Conservation (phyloP, 179 eudicot genomes). For the Silene noctiflora region DNA sequence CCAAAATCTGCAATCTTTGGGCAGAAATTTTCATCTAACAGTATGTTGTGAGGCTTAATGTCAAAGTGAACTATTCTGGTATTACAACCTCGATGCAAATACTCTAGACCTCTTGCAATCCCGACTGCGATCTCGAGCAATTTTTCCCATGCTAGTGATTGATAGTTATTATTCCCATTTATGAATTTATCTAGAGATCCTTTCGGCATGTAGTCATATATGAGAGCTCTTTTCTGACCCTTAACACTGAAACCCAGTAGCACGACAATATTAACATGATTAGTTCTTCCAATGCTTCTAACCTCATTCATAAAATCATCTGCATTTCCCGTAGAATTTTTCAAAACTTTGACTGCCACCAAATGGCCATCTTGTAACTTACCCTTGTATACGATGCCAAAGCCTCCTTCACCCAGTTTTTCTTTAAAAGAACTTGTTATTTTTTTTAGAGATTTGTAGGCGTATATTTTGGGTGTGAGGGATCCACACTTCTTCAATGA, state of each 20-base stretch:
- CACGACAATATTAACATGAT: conserved; percentile 27
- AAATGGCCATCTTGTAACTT: conserved; percentile 13
- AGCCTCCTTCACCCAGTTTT: conserved; percentile 34
- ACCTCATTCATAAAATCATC: conserved; percentile 32
- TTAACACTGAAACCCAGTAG: conserved; percentile 29
- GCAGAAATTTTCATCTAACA: conserved; percentile 29
- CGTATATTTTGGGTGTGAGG: conserved; percentile 17
- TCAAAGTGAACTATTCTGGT: conserved; percentile 36
- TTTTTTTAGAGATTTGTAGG: conserved; percentile 14
- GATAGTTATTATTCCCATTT: not conserved
- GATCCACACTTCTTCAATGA: conserved; percentile 18
- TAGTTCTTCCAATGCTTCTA: conserved; percentile 25
- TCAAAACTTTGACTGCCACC: conserved; percentile 31
- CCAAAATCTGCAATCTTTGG: conserved; percentile 41
- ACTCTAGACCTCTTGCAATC: conserved; percentile 31
- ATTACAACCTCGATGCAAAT: conserved; percentile 33
- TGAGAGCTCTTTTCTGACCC: conserved; percentile 25
- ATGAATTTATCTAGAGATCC: conserved; percentile 34
- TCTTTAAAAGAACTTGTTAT: conserved; percentile 29
- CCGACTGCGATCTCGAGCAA: conserved; percentile 29
- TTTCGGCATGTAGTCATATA: conserved; percentile 31
- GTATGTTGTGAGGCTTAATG: conserved; percentile 38
- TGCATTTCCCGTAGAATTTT: conserved; percentile 18
- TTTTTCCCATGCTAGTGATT: conserved; percentile 17
- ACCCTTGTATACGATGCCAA: conserved; percentile 26